These are phyloP conservation scores for Xanthoconium purpureum DNA, from an alignment of 768 basidiomycete species.

Conservation along the genomic window DNA sequence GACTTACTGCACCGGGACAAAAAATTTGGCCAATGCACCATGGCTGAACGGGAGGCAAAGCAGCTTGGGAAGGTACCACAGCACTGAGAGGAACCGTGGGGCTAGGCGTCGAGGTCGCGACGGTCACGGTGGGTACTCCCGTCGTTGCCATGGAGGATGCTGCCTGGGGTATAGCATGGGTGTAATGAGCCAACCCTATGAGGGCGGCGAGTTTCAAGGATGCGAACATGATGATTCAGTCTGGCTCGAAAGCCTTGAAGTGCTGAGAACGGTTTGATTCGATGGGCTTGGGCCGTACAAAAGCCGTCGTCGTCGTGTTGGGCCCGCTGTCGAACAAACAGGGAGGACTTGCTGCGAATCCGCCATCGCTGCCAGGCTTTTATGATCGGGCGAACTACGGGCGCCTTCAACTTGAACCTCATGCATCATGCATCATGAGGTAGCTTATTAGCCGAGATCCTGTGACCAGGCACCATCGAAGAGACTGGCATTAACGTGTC, in stretches of 20 bases:
- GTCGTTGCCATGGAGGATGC: conserved; percentile 13
- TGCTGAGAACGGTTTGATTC: not conserved
- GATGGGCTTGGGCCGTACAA: not conserved
- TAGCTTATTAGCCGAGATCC: not conserved
- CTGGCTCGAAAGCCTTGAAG: not conserved
- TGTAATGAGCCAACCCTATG: conserved; percentile 9
- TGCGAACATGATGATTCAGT: conserved; percentile 33
- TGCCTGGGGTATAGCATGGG: conserved; percentile 18
- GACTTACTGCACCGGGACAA: conserved; percentile 69
- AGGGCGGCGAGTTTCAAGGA: conserved; percentile 11
- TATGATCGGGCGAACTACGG: not conserved
- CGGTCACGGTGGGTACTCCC: conserved; percentile 36
- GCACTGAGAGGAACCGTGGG: conserved; percentile 53
- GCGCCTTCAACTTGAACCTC: not conserved
- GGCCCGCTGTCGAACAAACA: not conserved
- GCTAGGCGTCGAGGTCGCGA: conserved; percentile 63
- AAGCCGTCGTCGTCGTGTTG: not conserved
- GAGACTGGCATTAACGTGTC: no score
- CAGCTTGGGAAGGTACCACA: conserved; percentile 60
- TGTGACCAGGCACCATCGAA: no score
- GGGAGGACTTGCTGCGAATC: not conserved
- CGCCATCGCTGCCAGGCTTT: not conserved
- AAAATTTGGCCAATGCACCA: conserved; percentile 82
- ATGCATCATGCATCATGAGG: no score
- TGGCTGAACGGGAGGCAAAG: conserved; percentile 63